phyloP scores from a whole-genome alignment of 2,329 filamentous ascomycete species.

The Hymenoscyphus fraxineus region DNA sequence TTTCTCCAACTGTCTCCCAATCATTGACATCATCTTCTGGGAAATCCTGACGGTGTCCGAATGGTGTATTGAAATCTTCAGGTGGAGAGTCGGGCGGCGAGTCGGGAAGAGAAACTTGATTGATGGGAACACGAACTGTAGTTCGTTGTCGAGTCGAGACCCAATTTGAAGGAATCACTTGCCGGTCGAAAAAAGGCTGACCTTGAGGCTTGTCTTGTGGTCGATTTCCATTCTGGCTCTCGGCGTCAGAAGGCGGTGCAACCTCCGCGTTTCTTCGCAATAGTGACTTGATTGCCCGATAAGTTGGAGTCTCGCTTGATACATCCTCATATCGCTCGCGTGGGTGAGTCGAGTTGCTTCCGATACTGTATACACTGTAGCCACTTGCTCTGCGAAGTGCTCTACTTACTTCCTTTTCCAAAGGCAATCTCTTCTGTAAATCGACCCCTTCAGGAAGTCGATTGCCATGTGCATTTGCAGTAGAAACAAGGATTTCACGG shows the following conservation, averaged over 20 bases:
- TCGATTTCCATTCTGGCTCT: slow-evolving; percentile 8
- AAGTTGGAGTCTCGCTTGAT: slow-evolving; percentile 13
- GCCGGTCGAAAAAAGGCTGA: slow-evolving; percentile 26
- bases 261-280: slow-evolving; percentile 18
- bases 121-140: slow-evolving; percentile 26
- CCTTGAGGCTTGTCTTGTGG: slow-evolving; percentile 11
- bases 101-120: slow-evolving; percentile 20
- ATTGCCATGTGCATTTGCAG: slow-evolving; percentile 10
- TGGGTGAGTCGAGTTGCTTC: slow-evolving; percentile 22
- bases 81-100: slow-evolving; percentile 15
- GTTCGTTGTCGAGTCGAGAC: slow-evolving; percentile 20
- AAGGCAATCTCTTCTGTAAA: slow-evolving; percentile 16
- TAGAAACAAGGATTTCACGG: slow-evolving; percentile 18
- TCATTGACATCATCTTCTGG: slow-evolving; percentile 27
- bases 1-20: slow-evolving; percentile 34
- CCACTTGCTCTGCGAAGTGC: slow-evolving; percentile 30
- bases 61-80: not conserved
- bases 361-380: slow-evolving; percentile 27
- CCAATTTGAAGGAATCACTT: slow-evolving; percentile 24
- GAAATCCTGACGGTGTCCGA: slow-evolving; percentile 1
- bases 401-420: slow-evolving; percentile 33
- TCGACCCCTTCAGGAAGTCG: slow-evolving; percentile 6
- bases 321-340: slow-evolving; percentile 14
- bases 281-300: slow-evolving; percentile 13
- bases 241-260: slow-evolving; percentile 12